Evolutionary conservation across 805 yeast species (phyloP).

Genomic region (Maudiozyma bulderi): DNA sequence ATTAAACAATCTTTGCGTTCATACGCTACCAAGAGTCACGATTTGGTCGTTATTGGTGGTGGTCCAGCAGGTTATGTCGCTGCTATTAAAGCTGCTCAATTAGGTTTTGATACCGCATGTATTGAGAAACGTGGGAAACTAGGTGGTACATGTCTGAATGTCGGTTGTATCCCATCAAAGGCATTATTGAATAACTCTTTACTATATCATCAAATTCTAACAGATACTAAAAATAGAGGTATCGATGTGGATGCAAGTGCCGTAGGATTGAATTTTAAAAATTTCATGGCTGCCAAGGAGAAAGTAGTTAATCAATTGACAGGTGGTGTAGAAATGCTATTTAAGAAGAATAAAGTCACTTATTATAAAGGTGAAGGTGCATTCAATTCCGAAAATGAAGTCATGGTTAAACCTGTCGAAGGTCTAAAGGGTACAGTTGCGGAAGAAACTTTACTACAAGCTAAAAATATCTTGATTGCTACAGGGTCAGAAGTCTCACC

Average conservation of each 20-base stretch:
- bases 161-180: conserved; percentile 98
- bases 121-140: conserved; percentile 91
- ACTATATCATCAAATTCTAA: conserved; percentile 76
- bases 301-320: conserved; percentile 83
- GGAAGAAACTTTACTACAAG: conserved; percentile 59
- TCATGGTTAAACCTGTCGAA: conserved; percentile 78
- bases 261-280: conserved; percentile 62
- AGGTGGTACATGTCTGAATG: conserved; percentile 98
- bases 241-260: conserved; percentile 60
- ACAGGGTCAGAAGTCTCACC: conserved; percentile 98
- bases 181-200: conserved; percentile 92
- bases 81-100: conserved; percentile 97
- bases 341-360: conserved; percentile 90
- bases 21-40: conserved; percentile 38
- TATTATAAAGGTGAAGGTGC: conserved; percentile 92
- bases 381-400: conserved; percentile 67
- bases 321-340: conserved; percentile 85
- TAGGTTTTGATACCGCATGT: conserved; percentile 91
- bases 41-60: conserved; percentile 92
- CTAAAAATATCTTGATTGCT: conserved; percentile 87
- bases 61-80: conserved; percentile 99
- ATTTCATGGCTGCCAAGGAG: conserved; percentile 87
- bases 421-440: conserved; percentile 61
- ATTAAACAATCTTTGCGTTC: background rate
- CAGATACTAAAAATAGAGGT: conserved; percentile 82